phyloP scores from a whole-genome alignment of 1,139 yeast genomes.

The Nadsonia commutata region DNA sequence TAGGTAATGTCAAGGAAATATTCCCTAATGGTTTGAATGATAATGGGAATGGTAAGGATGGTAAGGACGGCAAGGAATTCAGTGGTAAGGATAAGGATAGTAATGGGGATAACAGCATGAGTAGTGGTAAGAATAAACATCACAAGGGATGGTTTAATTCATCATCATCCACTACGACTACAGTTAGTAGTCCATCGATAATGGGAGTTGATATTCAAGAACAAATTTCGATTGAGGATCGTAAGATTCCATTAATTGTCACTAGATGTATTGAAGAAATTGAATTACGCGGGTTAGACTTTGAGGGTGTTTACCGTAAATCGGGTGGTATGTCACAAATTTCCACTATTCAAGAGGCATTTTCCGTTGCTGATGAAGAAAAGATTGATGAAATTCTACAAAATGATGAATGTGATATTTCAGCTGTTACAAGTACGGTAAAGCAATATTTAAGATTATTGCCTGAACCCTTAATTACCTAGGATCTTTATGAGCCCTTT shows the following conservation, averaged over 20 bases:
- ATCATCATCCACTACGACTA: not conserved
- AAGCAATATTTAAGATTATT: slow-evolving; percentile 75
- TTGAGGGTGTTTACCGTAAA: slow-evolving; percentile 82
- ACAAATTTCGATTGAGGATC: slow-evolving; percentile 44
- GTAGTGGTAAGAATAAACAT: not conserved
- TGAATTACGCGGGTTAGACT: slow-evolving; percentile 53
- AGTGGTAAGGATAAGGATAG: not conserved
- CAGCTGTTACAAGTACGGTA: slow-evolving; percentile 75
- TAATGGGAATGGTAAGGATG: not conserved
- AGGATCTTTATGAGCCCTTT: slow-evolving; percentile 48
- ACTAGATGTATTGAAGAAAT: slow-evolving; percentile 65
- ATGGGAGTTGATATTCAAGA: not conserved
- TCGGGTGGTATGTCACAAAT: slow-evolving; percentile 79
- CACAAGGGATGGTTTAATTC: not conserved
- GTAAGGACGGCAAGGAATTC: not conserved
- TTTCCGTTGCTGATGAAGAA: slow-evolving; percentile 19
- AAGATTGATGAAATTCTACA: slow-evolving; percentile 28
- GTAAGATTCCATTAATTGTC: slow-evolving; percentile 53
- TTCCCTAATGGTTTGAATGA: not conserved
- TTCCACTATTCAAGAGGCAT: slow-evolving; percentile 32
- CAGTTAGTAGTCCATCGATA: not conserved
- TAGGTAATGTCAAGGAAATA: not conserved
- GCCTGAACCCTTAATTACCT: slow-evolving; percentile 77
- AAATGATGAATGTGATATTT: slow-evolving; percentile 44
- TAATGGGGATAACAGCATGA: not conserved